Conservation (phyloP, 208 protist genomes). For the Tritrichomonas foetus region DNA sequence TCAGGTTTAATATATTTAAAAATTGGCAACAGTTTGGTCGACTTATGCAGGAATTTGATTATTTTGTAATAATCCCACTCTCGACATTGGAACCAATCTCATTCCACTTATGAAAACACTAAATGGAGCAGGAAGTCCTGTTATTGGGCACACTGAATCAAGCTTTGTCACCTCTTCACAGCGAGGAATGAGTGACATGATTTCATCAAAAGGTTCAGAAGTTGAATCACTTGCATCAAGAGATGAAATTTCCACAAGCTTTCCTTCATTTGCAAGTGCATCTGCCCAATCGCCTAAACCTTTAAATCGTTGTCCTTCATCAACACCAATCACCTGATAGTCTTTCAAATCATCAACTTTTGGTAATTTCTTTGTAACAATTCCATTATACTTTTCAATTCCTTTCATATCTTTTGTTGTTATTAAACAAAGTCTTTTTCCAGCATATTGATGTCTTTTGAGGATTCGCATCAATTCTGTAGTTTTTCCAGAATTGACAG, state of each 20-base stretch:
- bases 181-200: constrained; percentile 72
- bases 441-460: constrained; percentile 68
- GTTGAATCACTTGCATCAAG: constrained; percentile 79
- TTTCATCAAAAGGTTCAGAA: constrained; percentile 70
- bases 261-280: constrained; percentile 70
- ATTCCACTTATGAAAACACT: neutral
- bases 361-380: constrained; percentile 61
- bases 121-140: neutral
- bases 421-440: too few species aligned
- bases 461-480: constrained; percentile 80
- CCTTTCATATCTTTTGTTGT: too few species aligned
- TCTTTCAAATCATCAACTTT: constrained; percentile 55
- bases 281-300: constrained; percentile 76
- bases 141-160: constrained; percentile 68
- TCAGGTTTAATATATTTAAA: too few species aligned
- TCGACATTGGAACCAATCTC: neutral
- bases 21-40: too few species aligned
- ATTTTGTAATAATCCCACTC: neutral
- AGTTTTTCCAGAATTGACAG: constrained; percentile 82
- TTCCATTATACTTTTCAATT: constrained; percentile 70
- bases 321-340: constrained; percentile 79
- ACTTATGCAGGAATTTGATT: neutral
- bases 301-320: constrained; percentile 73
- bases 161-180: constrained; percentile 78
- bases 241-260: constrained; percentile 79